Base-by-base conservation (phyloP, 148 eudicot genomes). In the Spergularia marina region DNA sequence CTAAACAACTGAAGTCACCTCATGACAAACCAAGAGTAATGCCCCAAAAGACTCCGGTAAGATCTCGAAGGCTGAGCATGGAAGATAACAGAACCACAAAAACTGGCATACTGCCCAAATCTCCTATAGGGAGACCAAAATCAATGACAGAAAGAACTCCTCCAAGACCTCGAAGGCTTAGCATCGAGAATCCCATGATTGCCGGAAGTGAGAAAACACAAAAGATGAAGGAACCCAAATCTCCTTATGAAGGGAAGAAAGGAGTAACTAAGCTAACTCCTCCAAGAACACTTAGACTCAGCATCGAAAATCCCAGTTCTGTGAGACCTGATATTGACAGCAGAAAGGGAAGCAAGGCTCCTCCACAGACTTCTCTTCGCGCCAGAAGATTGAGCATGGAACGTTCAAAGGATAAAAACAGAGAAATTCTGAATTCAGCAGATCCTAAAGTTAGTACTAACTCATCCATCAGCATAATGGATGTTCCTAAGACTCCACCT, bases 371-470 rank as follows among this genome's bases (percentile, higher is more conserved):
- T 40, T 62, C 81, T 44, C 18, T 82, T 77, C 86, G 84, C 15
- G 77, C 85, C 20, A 78, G 89, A 70, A 87, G 91, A 82, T 74
- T 87, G 71, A 91, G 96, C 82, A 71, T 91, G 62, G 96, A 89
- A 82, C 87, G 89, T 51, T 84, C 85, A 63, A 80, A 70, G 76
- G 49, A 49, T 36, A 55, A 59, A 40, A 72, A 23, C 21, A 82
- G 76, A 47, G 73, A 80, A n/a, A 40, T 47, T 56, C 23, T 68
- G 62, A 65, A 61, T 23, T 68, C 70, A 21, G 80, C 81, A 62
- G 57, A 57, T 68, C 57, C n/a, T 54, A 56, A 21, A 23, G 59
- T 68, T 49, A 76, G 57, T 58, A 52, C 77, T 12, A 64, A 64
- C 67, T 71, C 63, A 30, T 44, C 8, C 34, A 78, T 23, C 55